Base-by-base conservation (phyloP, 768 basidiomycete genomes). In the Trametopsis cervina region DNA sequence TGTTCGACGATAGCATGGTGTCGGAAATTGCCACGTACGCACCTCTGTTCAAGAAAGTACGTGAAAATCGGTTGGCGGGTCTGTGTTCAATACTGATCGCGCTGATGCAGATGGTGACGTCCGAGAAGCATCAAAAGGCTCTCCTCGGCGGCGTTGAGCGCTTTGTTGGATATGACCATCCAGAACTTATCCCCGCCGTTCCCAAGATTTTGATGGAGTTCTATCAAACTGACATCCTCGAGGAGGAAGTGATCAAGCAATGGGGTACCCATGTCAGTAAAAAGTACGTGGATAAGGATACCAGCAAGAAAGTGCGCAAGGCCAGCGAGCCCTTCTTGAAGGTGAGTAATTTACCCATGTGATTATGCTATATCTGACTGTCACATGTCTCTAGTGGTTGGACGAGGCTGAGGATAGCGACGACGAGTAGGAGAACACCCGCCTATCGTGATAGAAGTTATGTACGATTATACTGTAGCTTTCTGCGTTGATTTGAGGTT, bases 251-350 rank as follows among this genome's bases (percentile, higher is more conserved):
- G 4, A 73, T 94, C 42, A 81, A 74, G 9, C 82, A 93, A 54
- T 97, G 93, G 95, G 93, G 93, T 7, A 95, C 90, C 3, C 93
- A 95, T 57, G 90, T 93, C 62, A 89, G 85, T 69, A 95, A 88
- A 76, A 96, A 97, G 71, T 95, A 91, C 61, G 89, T 93, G 39
- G 89, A 95, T 67, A 92, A 87, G 68, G 93, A 97, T 22, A 85
- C 80, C 40, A 89, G 86, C 66, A 98, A 97, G 80, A 93, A 82
- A 68, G 93, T 99, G 44, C 76, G 94, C 58, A 95, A 94, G 73
- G 92, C 92, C 11, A 87, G 88, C 55, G 92, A 90, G 64, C 92
- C 94, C 0, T 97, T 98, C 74, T 70, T 98, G 62, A 92, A 93
- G 76, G 88, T 88, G 54, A 41, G 73, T 58, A 22, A 33, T 26